Conservation (phyloP, 2,329 filamentous ascomycete genomes). For the Colletotrichum sp. region DNA sequence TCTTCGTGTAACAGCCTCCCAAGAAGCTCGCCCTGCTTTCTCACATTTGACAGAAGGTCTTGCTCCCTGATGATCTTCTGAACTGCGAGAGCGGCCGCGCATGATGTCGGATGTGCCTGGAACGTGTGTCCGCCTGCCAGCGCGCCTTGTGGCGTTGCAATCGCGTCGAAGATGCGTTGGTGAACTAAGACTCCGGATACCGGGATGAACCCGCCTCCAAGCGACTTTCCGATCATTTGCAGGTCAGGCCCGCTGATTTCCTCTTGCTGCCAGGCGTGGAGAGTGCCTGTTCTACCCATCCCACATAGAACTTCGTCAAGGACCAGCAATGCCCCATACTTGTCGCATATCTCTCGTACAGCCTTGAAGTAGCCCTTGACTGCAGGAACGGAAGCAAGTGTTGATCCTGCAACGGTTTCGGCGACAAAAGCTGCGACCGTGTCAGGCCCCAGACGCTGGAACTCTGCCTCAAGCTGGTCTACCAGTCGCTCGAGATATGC, state of each 20-base stretch:
- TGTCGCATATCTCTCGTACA: neutral
- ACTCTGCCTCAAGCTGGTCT: neutral
- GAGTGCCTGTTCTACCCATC: neutral
- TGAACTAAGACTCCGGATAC: neutral
- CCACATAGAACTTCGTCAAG: neutral
- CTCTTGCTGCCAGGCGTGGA: neutral
- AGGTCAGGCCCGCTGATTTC: neutral
- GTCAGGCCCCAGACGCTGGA: neutral
- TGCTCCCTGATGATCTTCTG: neutral
- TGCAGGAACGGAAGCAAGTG: neutral
- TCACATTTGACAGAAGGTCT: neutral
- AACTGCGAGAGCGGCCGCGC: neutral
- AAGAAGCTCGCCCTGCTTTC: neutral
- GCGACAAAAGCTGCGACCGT: neutral
- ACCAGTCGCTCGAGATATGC: neutral
- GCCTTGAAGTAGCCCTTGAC: neutral
- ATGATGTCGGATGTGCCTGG: neutral
- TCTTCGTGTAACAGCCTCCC: neutral
- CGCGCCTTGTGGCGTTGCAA: neutral
- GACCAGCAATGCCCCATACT: neutral
- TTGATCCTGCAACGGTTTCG: neutral
- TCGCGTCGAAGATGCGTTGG: neutral
- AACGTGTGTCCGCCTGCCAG: neutral
- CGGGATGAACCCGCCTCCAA: fast-evolving
- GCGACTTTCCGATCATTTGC: neutral